A percentile compares a stretch with the other conserved stretches of the same genome.
Evolutionary conservation across 345 rosid genomes (phyloP).

Genomic region (Raphanus raphanistrum): DNA sequence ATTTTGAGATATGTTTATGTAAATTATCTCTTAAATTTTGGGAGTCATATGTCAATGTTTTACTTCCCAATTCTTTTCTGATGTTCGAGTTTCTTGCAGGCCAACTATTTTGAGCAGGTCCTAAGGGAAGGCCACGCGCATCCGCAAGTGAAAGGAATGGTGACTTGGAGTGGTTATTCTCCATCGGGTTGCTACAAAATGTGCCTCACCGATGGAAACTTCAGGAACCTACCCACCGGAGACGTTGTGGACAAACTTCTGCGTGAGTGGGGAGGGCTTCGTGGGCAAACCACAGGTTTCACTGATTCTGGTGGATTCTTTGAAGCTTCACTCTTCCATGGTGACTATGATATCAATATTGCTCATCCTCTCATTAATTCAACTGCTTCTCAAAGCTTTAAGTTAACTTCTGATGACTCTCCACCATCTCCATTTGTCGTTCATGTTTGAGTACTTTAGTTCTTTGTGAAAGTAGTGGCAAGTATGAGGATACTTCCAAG

Average conservation of each 20-base stretch:
- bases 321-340: constrained; percentile 63
- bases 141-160: constrained; percentile 65
- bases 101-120: constrained; percentile 54
- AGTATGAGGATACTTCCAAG: not conserved
- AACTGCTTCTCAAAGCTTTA: constrained; percentile 24
- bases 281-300: constrained; percentile 24
- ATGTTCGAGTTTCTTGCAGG: constrained; percentile 39
- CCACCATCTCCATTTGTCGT: constrained; percentile 16
- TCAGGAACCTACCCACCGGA: constrained; percentile 63
- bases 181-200: constrained; percentile 66
- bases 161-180: constrained; percentile 64
- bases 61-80: not conserved
- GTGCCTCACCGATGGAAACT: constrained; percentile 76
- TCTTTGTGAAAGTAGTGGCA: constrained; percentile 5
- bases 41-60: not conserved
- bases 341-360: constrained; percentile 55
- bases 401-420: constrained; percentile 13
- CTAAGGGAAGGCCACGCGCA: constrained; percentile 70
- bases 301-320: constrained; percentile 59
- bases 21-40: not conserved
- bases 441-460: constrained; percentile 19
- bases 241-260: constrained; percentile 74
- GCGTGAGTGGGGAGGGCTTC: constrained; percentile 53
- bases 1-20: not conserved
- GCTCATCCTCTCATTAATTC: constrained; percentile 14